A percentile compares a stretch with the other conserved stretches of the same genome.
Evolutionary conservation across 441 rosid species (phyloP).

Genomic region (Aleurites moluccanus): DNA sequence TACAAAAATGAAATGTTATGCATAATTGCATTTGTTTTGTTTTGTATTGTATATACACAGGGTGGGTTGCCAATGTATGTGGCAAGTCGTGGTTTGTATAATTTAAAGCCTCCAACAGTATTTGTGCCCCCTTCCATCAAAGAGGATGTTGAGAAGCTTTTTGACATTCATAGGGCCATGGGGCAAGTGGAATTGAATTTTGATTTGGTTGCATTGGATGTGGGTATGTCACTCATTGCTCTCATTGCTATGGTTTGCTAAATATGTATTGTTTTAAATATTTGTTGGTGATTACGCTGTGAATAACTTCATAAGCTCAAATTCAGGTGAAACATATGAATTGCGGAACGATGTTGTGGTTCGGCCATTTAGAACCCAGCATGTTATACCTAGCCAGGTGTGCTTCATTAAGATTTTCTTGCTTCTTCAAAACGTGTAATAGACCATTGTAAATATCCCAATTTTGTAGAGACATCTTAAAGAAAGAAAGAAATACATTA

Average conservation of each 20-base stretch:
- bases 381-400: conserved; percentile 94
- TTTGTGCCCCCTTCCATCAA: conserved; percentile 79
- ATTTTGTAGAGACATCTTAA: neutral
- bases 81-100: conserved; percentile 86
- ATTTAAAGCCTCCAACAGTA: conserved; percentile 83
- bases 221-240: conserved; percentile 47
- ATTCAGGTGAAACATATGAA: conserved; percentile 89
- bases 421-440: conserved; percentile 2
- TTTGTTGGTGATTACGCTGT: conserved; percentile 10
- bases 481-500: neutral
- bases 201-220: conserved; percentile 70
- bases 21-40: conserved; percentile 12
- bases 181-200: conserved; percentile 80
- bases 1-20: neutral
- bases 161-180: conserved; percentile 65
- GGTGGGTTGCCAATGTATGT: conserved; percentile 93
- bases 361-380: conserved; percentile 80
- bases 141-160: conserved; percentile 83
- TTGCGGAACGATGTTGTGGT: conserved; percentile 79
- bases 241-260: conserved; percentile 2
- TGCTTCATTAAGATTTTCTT: conserved; percentile 10
- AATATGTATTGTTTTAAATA: neutral
- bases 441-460: neutral
- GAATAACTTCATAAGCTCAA: conserved; percentile 22
- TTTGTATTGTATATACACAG: conserved; percentile 34